These are phyloP conservation scores for Cadophora malorum DNA, from an alignment of 2,329 filamentous ascomycete species.

Conservation along the genomic window DNA sequence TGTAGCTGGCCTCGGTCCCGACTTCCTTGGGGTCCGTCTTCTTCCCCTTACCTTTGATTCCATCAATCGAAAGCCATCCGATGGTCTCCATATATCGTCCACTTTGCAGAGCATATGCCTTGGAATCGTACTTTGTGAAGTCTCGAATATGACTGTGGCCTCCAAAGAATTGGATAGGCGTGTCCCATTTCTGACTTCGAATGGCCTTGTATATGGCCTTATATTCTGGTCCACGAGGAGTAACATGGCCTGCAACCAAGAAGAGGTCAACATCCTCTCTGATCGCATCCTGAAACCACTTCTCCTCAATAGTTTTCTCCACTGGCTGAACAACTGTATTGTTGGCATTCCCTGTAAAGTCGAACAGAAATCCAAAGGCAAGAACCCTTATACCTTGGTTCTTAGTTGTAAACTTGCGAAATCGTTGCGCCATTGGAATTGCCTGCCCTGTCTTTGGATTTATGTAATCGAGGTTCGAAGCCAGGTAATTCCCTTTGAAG, in stretches of 20 bases:
- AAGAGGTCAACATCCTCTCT: slow-evolving; percentile 87
- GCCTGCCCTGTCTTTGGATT: slow-evolving; percentile 73
- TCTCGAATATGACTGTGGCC: slow-evolving; percentile 92
- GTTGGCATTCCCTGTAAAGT: slow-evolving; percentile 89
- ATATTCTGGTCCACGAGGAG: slow-evolving; percentile 81
- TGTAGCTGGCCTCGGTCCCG: slow-evolving; percentile 50
- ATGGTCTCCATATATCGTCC: slow-evolving; percentile 95
- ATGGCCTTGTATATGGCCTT: slow-evolving; percentile 80
- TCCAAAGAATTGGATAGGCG: slow-evolving; percentile 89
- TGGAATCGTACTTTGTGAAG: slow-evolving; percentile 78
- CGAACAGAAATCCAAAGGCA: slow-evolving; percentile 93
- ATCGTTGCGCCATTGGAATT: slow-evolving; percentile 80
- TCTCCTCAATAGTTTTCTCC: slow-evolving; percentile 78
- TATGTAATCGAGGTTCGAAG: slow-evolving; percentile 91
- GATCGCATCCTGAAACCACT: slow-evolving; percentile 89
- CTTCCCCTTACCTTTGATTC: slow-evolving; percentile 48
- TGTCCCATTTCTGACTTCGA: slow-evolving; percentile 76
- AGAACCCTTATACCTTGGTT: slow-evolving; percentile 84
- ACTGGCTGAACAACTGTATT: slow-evolving; percentile 87
- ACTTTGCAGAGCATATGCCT: slow-evolving; percentile 80
- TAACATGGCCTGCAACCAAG: slow-evolving; percentile 84
- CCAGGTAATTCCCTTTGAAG: slow-evolving; percentile 80
- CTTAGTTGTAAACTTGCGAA: slow-evolving; percentile 89
- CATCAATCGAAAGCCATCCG: slow-evolving; percentile 88
- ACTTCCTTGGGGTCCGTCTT: slow-evolving; percentile 41